Base-by-base conservation (phyloP, 768 basidiomycete genomes). In the Gloeophyllum trabeum region DNA sequence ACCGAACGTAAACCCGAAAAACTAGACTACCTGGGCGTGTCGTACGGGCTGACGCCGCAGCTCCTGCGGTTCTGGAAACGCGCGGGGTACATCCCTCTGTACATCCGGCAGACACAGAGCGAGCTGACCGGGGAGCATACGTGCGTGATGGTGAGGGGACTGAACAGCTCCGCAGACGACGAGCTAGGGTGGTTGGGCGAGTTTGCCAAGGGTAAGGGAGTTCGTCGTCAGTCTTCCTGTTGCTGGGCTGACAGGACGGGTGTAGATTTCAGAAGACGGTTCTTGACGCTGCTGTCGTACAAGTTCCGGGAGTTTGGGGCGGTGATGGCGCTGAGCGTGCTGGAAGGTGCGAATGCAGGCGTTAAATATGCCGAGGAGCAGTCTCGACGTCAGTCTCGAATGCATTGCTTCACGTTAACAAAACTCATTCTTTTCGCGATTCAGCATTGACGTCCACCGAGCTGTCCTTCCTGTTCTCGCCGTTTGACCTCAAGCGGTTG, bases 21-120 rank as follows among this genome's bases (percentile, higher is more conserved):
- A 23, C 68, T 99, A 19, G 94, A 98, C 60, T 99, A 94, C 54
- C 68, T 99, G 4, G 94, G 96, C 35, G 94, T 97, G 2, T 94
- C 91, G 12, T 99, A 94, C 56, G 96, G 96, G 4, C 66, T 99
- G 39, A 97, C 93, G 0, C 73, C 87, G 4, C 81, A 76, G 48
- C 69, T 98, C 1, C 71, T 98, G 30, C 72, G 89, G 46, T 99
- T 98, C 67, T 98, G 96, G 96, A 98, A 98, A 61, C 76, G 90
- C 18, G 80, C 82, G 1, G 86, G 88, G 10, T 99, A 84, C 57
- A 74, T 88, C 0, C 96, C 96, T 0, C 67, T 98, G 12, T 98
- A 98, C 54, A 61, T 98, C 23, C 79, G 94, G 23, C 96, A 98
- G 61, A 94, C 91, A 4, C 70, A 81, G 45, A 96, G 90, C 57